A percentile compares a stretch with the other conserved stretches of the same genome.
phyloP scores from a whole-genome alignment of 345 rosid species.

The Sisymbrium irio region DNA sequence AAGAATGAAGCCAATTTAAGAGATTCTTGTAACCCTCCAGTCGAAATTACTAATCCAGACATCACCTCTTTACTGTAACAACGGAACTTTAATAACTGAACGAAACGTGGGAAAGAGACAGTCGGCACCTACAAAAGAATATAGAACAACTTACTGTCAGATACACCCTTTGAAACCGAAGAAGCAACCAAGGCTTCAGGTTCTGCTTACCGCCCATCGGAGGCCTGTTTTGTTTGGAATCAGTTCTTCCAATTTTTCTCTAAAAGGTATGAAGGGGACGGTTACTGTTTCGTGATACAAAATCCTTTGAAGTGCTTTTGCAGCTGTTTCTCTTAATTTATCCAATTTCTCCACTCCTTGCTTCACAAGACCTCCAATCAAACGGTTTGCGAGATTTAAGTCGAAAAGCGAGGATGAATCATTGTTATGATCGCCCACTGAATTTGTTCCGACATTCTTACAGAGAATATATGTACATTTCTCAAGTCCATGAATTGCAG shows the following conservation, averaged over 20 bases:
- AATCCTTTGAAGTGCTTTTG: constrained; percentile 71
- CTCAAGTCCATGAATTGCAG: constrained; percentile 90
- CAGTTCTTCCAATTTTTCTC: constrained; percentile 69
- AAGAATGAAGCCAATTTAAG: constrained; percentile 63
- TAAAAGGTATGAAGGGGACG: constrained; percentile 62
- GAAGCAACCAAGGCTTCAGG: constrained; percentile 4
- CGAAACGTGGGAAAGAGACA: constrained; percentile 76
- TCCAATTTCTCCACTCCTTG: constrained; percentile 97
- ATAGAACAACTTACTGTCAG: not conserved
- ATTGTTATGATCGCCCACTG: constrained; percentile 32
- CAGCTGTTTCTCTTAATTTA: constrained; percentile 87
- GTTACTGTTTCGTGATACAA: constrained; percentile 50
- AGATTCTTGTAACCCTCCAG: constrained; percentile 93
- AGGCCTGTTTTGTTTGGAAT: constrained; percentile 52
- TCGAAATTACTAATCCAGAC: constrained; percentile 83
- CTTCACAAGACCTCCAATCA: constrained; percentile 67
- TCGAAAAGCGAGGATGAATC: constrained; percentile 46
- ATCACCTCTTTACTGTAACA: constrained; percentile 67
- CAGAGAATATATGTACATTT: constrained; percentile 78
- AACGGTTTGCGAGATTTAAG: constrained; percentile 52
- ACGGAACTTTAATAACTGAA: constrained; percentile 56
- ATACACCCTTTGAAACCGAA: constrained; percentile 6
- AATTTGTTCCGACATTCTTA: constrained; percentile 28
- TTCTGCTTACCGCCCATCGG: constrained; percentile 71
- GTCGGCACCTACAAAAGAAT: constrained; percentile 69